A percentile compares a stretch with the other conserved stretches of the same genome.
These are phyloP conservation scores for Penicillium sp. DNA, from an alignment of 2,329 filamentous ascomycete genomes.

Conservation along the genomic window DNA sequence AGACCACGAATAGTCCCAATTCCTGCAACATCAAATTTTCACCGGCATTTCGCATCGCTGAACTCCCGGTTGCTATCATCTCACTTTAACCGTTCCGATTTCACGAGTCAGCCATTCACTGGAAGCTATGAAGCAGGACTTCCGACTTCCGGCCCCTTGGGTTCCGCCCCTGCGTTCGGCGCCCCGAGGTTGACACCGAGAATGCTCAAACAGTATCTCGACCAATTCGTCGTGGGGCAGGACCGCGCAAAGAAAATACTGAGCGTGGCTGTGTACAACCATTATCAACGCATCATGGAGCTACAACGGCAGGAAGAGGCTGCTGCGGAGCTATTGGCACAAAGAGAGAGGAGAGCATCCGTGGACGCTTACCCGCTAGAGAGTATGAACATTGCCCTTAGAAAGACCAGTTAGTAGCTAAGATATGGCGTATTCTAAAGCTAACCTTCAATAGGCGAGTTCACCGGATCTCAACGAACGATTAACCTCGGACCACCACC, in stretches of 20 bases:
- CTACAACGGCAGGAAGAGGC: constrained; percentile 73
- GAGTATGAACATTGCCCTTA: constrained; percentile 48
- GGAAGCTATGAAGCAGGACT: constrained; percentile 60
- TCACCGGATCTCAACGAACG: constrained; percentile 57
- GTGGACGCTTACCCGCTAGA: constrained; percentile 70
- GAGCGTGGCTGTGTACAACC: constrained; percentile 90
- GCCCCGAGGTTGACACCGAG: constrained; percentile 58
- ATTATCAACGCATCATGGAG: constrained; percentile 84
- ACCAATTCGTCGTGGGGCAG: constrained; percentile 95
- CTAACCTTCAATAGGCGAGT: constrained; percentile 51
- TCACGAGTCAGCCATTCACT: constrained; percentile 59
- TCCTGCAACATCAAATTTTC: constrained; percentile 11
- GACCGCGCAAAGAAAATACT: constrained; percentile 89
- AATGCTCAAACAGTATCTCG: constrained; percentile 79
- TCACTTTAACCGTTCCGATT: constrained; percentile 59
- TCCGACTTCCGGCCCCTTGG: constrained; percentile 61
- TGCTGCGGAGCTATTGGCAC: constrained; percentile 67
- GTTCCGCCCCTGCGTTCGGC: constrained; percentile 55
- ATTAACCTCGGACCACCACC: constrained; percentile 33
- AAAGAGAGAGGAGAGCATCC: constrained; percentile 67
- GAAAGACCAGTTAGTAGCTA: neutral
- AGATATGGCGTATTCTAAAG: neutral
- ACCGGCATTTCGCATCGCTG: constrained; percentile 15
- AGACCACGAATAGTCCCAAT: constrained; percentile 22
- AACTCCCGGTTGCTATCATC: constrained; percentile 33